Base-by-base conservation (phyloP, 306 rosid genomes). In the Urtica urens region DNA sequence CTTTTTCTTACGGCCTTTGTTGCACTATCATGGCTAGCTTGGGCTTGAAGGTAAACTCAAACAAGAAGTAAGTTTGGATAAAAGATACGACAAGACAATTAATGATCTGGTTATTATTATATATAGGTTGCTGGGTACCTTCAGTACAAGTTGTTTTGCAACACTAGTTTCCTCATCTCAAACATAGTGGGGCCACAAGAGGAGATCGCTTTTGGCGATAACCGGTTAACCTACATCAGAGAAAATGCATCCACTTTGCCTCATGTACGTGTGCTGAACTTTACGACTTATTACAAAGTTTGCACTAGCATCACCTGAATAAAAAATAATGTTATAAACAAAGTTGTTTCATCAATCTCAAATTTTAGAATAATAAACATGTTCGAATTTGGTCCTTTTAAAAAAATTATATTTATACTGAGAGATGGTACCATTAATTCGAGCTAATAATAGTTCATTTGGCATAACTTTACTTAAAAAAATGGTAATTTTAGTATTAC, bases 111-210 rank as follows among this genome's bases (percentile, higher is more conserved):
- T 1, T 15, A 3, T 0, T 2, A 1, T 14, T 38, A 7, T 19
- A 38, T 68, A 75, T 67, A 83, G 96, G 9, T 55, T 51, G 94
- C 93, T 23, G 52, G 81, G 61, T 44, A 65, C 54, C 79, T 87
- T 28, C 80, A 78, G 57, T 80, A 78, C 58, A 69, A 86, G 66
- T 71, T 83, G 56, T 41, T 87, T 62, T 75, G 87, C 63, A 71
- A 87, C 57, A 73, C 96, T 38, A 76, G 70, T 64, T 87, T 83
- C 53, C 69, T 88, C 4, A 76, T 87, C 78, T 83, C 96, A 43
- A 83, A 83, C 38, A 58, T 87, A 53, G 59, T 83, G 56, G 94
- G 96, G 2, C 96, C 96, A 7, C 87, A 72, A 78, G 93, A 83
- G 60, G 80, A 71, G 53, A 76, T 83, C 53, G 57, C 65, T 62